Evolutionary conservation across 176 grass and related monocot species (phyloP).

Genomic region (Melocanna baccifera): DNA sequence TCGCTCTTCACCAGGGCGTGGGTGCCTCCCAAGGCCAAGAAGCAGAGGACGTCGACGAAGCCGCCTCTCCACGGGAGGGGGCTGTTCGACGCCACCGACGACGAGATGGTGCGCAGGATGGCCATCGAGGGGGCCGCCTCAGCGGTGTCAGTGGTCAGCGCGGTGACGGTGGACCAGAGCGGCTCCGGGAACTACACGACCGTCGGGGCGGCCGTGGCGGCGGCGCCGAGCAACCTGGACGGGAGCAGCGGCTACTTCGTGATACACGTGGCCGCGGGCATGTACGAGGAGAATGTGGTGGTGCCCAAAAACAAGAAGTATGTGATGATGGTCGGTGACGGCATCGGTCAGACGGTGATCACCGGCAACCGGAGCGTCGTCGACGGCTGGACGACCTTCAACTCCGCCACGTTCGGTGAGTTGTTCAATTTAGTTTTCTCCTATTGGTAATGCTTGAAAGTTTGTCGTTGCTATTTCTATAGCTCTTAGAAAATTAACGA

Average conservation of each 20-base stretch:
- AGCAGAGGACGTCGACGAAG: not conserved
- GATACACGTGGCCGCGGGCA: conserved; percentile 66
- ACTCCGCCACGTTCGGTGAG: conserved; percentile 81
- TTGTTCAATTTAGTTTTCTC: not conserved
- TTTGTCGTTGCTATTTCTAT: not conserved
- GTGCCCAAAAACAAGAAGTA: conserved; percentile 77
- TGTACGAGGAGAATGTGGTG: conserved; percentile 83
- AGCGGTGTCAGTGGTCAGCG: conserved; percentile 35
- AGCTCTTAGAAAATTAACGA: not conserved
- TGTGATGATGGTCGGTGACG: conserved; percentile 87
- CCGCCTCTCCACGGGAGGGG: conserved; percentile 38
- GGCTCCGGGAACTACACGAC: conserved; percentile 69
- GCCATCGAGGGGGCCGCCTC: conserved; percentile 25
- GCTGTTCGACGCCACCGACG: conserved; percentile 48
- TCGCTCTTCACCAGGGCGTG: conserved; percentile 92
- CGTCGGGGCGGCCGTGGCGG: conserved; percentile 52
- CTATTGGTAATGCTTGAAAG: not conserved
- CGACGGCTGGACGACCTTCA: conserved; percentile 96
- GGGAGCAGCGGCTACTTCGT: conserved; percentile 65
- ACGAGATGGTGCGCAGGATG: conserved; percentile 48
- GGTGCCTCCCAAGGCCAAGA: conserved; percentile 45
- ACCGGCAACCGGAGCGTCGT: conserved; percentile 67
- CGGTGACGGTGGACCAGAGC: conserved; percentile 65
- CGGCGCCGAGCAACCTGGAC: conserved; percentile 55
- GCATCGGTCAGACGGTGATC: conserved; percentile 80